A percentile compares a stretch with the other conserved stretches of the same genome.
Conservation (phyloP, 2,329 filamentous ascomycete species). For the Xylariaceae sp. region DNA sequence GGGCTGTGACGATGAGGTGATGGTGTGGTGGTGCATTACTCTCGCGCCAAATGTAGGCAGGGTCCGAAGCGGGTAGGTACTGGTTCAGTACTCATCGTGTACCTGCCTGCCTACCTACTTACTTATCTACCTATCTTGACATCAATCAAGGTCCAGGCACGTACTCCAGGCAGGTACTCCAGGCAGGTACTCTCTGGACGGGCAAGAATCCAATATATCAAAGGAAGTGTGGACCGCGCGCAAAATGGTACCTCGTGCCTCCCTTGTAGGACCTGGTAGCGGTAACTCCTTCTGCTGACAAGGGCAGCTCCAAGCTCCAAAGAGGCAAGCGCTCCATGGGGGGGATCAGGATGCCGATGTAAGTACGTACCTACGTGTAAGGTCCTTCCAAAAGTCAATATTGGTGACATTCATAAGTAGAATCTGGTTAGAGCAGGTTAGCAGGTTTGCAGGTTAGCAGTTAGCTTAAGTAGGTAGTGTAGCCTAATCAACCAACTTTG, state of each 20-base stretch:
- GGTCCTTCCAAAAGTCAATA: background rate
- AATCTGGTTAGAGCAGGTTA: background rate
- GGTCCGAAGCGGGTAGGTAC: slow-evolving; percentile 1
- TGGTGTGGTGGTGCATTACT: slow-evolving; percentile 20
- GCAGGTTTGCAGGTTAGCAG: too few relatives aligned
- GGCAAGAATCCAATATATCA: slow-evolving; percentile 23
- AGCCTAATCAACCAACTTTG: too few relatives aligned
- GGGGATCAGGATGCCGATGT: background rate
- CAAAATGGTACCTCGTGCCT: slow-evolving; percentile 5
- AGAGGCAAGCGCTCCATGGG: background rate
- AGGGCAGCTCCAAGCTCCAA: background rate
- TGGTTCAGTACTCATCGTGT: background rate
- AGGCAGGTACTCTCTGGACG: too few relatives aligned
- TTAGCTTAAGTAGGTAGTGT: too few relatives aligned
- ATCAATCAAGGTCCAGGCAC: background rate
- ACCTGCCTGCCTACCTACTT: too few relatives aligned
- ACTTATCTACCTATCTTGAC: background rate
- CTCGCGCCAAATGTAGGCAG: background rate
- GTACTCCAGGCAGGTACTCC: background rate
- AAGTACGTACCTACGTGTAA: background rate
- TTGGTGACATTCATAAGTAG: background rate
- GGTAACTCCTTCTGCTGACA: background rate
- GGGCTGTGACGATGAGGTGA: slow-evolving; percentile 32
- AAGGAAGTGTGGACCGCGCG: slow-evolving; percentile 23
- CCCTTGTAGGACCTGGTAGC: slow-evolving; percentile 4